Evolutionary conservation across 2,329 filamentous ascomycete species (phyloP).

Genomic region (Paraconiothyrium brasiliense): DNA sequence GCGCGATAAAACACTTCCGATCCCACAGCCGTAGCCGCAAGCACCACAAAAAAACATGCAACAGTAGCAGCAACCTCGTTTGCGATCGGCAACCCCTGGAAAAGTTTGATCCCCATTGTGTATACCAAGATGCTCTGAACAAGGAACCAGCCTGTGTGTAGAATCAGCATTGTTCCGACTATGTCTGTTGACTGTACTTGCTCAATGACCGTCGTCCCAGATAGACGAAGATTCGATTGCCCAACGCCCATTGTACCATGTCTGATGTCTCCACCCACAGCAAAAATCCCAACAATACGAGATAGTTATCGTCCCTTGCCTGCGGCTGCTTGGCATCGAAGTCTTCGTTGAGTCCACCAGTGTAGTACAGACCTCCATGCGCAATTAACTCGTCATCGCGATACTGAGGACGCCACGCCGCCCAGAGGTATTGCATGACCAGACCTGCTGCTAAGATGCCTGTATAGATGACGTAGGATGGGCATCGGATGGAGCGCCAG

Average conservation of each 20-base stretch:
- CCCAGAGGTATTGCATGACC: conserved; percentile 53
- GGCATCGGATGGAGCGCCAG: conserved; percentile 14
- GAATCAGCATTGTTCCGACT: neutral
- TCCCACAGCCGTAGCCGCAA: conserved; percentile 14
- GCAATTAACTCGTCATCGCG: conserved; percentile 45
- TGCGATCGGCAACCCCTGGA: conserved; percentile 49
- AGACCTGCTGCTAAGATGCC: conserved; percentile 42
- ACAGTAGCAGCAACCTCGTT: conserved; percentile 14
- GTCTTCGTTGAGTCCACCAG: conserved; percentile 44
- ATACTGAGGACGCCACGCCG: conserved; percentile 43
- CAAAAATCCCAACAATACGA: conserved; percentile 51
- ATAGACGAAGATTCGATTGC: conserved; percentile 44
- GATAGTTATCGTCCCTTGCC: conserved; percentile 52
- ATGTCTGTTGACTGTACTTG: conserved; percentile 36
- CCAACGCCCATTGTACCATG: conserved; percentile 43
- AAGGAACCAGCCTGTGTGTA: conserved; percentile 47
- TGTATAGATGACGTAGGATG: conserved; percentile 38
- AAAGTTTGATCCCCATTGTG: conserved; percentile 49
- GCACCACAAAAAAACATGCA: conserved; percentile 22
- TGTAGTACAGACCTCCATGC: conserved; percentile 51
- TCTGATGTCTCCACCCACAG: conserved; percentile 50
- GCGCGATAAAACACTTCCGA: conserved; percentile 30
- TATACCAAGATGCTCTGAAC: conserved; percentile 51
- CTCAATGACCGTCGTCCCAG: conserved; percentile 52
- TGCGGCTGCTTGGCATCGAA: conserved; percentile 42